Evolutionary conservation across 2,329 filamentous ascomycete species (phyloP), one percentile per base, ranked within the genome.

Genomic region (Chaetomium globosum): DNA sequence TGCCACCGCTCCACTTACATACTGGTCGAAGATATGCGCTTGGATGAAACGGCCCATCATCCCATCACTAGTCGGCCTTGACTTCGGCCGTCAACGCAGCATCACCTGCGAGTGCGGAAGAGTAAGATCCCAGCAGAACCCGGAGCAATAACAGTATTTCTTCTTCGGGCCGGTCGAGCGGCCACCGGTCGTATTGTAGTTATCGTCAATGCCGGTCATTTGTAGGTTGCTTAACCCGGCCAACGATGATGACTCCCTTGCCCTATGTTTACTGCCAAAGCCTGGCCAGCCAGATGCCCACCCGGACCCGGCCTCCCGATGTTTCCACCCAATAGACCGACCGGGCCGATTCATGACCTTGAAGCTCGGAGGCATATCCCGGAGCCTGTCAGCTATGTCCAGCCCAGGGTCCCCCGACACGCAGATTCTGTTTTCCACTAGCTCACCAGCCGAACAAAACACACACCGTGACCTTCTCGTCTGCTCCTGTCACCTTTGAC

Each of bases 351-450:
- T 60, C 58, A 53, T 28, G 59, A 61, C 28, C 28, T 56, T 39
- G 52, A 30, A 3, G 19, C 28, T 31, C 60, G 28, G 21, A 8
- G n/a, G 49, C 21, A 10, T 49, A 12, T 30, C 43, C 19, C 39
- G 21, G 30, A 31, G 49, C 12, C 3, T 49, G 21, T 36, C 43
- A 54, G 23, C 49, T 28, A 58, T 51, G 31, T 59, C 36, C 21
- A 23, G 57, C 59, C 65, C 54, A 28, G 61, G 57, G 30, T 46
- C 52, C 61, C 57, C 57, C 28, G 57, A 55, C 51, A 59, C 62
- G 10, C 36, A 56, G 23, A 64, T 62, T 36, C 48, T 55, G 52
- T 51, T 30, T 26, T 10, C 55, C 33, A n/a, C 33, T 58, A 28
- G 26, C 53, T 39, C 31, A 21, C 46, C 52, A n/a, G 23, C 12